These are phyloP conservation scores for Penicillium taxi DNA, from an alignment of 495 filamentous ascomycete species.

Conservation along the genomic window DNA sequence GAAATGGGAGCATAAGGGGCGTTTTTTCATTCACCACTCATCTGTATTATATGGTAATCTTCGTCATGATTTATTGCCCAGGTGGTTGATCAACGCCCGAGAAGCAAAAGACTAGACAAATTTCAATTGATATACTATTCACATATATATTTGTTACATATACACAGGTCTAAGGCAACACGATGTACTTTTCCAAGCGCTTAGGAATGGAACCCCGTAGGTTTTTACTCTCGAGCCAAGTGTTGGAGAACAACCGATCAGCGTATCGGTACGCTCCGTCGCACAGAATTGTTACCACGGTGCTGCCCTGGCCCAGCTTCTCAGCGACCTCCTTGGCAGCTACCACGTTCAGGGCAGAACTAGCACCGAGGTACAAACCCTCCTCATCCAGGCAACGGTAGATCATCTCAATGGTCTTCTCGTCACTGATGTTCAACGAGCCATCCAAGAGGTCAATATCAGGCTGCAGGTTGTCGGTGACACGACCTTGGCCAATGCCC, in stretches of 20 bases:
- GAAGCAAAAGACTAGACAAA: background rate
- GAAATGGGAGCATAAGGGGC: conserved; percentile 23
- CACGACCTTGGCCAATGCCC: conserved; percentile 93
- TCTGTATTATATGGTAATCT: conserved; percentile 3
- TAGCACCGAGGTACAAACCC: conserved; percentile 91
- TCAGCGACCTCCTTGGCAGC: conserved; percentile 91
- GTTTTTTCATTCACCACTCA: conserved; percentile 8
- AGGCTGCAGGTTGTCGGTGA: conserved; percentile 84
- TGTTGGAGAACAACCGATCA: conserved; percentile 80
- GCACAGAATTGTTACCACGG: conserved; percentile 86
- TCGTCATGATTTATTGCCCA: background rate
- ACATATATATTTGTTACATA: background rate
- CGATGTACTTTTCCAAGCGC: conserved; percentile 85
- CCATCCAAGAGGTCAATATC: conserved; percentile 82
- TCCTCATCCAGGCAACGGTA: conserved; percentile 96
- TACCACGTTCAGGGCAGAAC: conserved; percentile 86
- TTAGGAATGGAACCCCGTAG: conserved; percentile 75
- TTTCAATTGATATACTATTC: background rate
- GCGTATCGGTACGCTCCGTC: conserved; percentile 97
- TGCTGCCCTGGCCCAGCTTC: conserved; percentile 80
- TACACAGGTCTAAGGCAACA: conserved; percentile 53
- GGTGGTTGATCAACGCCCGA: background rate
- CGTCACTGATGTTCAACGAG: conserved; percentile 78
- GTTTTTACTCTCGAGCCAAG: conserved; percentile 82
- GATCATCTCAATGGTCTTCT: conserved; percentile 95